Evolutionary conservation across 352 stramenopile genomes (phyloP), one percentile per base, ranked within the genome.

Genomic region (Lagenidium giganteum): DNA sequence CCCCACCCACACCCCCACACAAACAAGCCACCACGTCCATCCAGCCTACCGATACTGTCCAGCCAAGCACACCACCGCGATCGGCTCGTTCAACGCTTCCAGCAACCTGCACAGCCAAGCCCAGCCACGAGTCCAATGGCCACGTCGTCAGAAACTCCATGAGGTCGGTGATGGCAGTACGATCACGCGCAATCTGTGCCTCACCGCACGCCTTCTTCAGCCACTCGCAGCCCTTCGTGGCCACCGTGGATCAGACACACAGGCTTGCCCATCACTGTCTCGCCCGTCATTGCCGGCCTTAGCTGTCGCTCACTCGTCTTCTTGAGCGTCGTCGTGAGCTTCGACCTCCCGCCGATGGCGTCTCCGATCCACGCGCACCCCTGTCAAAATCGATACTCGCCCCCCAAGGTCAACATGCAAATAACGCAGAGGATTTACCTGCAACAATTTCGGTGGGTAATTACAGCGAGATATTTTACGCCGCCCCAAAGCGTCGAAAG

Each of bases 31-130:
- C 2, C 5, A 42, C 21, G 29, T 13, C 2, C 5, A 22, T 36
- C 22, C 24, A 5, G 11, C 52, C 27, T 30, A 87, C 73, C 75
- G 64, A 60, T 93, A 93, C 50, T 91, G 78, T 4, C 81, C 81
- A 4, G 78, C 81, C 12, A 93, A 58, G 40, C 73, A 93, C 20
- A 93, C 62, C 33, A 91, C 75, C n/a, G 75, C 78, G 5, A 93
- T 55, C 11, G 81, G 75, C 45, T 93, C 78, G 8, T 65, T 51
- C 4, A 93, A 47, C 13, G 53, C 63, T 47, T 90, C 65, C 11
- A 93, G 57, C 11, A 87, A 38, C 17, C 77, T 88, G 48, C 4
- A 24, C n/a, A n/a, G 24, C 14, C 16, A 5, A 37, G 25, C n/a
- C n/a, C n/a, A n/a, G n/a, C n/a, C n/a, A n/a, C n/a, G n/a, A n/a